Evolutionary conservation across 257 asterid genomes (phyloP).

Genomic region (Fraxinus quadrangulata): DNA sequence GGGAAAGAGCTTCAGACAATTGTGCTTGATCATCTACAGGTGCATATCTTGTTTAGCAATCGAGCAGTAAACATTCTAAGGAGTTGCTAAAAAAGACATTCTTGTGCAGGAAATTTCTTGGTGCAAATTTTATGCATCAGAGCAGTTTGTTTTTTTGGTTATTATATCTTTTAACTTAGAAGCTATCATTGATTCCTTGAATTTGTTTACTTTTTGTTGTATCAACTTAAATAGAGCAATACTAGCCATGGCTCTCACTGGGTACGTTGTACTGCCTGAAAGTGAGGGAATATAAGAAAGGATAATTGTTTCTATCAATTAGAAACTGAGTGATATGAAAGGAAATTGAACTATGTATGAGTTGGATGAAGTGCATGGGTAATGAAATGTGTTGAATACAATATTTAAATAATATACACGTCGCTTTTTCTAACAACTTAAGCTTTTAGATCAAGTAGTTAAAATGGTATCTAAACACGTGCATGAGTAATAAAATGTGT

Average conservation of each 20-base stretch:
- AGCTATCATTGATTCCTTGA: neutral
- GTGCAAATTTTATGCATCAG: constrained; percentile 3
- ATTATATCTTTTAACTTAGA: constrained; percentile 16
- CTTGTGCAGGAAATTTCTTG: constrained; percentile 10
- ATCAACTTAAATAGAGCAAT: neutral
- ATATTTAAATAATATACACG: neutral
- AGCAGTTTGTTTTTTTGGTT: constrained; percentile 14
- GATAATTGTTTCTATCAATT: neutral
- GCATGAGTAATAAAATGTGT: neutral
- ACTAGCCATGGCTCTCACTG: neutral
- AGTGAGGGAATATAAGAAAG: neutral
- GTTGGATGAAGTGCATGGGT: neutral
- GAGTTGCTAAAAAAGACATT: constrained; percentile 3
- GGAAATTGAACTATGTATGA: neutral
- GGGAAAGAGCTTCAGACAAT: constrained; percentile 90
- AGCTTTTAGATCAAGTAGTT: neutral
- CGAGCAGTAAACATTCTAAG: neutral
- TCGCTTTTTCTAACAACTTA: neutral
- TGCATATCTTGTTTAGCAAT: constrained; percentile 26
- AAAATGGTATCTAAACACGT: neutral
- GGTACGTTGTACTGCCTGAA: neutral
- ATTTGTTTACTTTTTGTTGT: neutral
- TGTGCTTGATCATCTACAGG: constrained; percentile 90
- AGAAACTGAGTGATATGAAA: neutral
- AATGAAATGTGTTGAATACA: neutral